Evolutionary conservation across 1,139 yeast genomes (phyloP).

Genomic region (Petasospora fabianii): DNA sequence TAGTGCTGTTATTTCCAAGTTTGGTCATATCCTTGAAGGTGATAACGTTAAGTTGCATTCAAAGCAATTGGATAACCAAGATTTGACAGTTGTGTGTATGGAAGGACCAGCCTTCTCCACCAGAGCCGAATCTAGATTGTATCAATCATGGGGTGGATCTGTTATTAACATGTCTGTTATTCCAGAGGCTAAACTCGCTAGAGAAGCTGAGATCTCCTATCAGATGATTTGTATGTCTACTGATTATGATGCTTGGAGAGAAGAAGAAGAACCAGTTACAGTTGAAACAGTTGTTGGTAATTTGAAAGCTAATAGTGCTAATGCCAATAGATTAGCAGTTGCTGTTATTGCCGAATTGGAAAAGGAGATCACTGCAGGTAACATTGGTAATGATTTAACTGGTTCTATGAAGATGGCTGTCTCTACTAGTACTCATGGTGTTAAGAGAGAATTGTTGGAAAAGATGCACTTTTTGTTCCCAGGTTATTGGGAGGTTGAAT

Average conservation of each 20-base stretch:
- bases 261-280: conserved; percentile 90
- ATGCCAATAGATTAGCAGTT: conserved; percentile 77
- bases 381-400: conserved; percentile 62
- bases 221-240: conserved; percentile 99
- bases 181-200: conserved; percentile 94
- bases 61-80: conserved; percentile 35
- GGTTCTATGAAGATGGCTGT: conserved; percentile 83
- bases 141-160: conserved; percentile 87
- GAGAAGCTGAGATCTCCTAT: conserved; percentile 94
- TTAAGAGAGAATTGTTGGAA: conserved; percentile 66
- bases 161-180: conserved; percentile 95
- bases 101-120: conserved; percentile 99
- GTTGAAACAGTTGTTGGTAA: conserved; percentile 94
- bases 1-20: conserved; percentile 58
- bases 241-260: conserved; percentile 98
- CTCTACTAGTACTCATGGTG: conserved; percentile 74
- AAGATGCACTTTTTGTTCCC: conserved; percentile 88
- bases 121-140: conserved; percentile 91
- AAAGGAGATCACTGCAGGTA: conserved; percentile 53
- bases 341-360: conserved; percentile 65
- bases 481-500: conserved; percentile 69
- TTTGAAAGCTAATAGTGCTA: conserved; percentile 79
- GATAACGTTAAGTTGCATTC: conserved; percentile 38
- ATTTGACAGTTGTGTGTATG: conserved; percentile 88
- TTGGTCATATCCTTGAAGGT: conserved; percentile 51